Base-by-base conservation (phyloP, 148 eudicot genomes). In the Rheum nobile region DNA sequence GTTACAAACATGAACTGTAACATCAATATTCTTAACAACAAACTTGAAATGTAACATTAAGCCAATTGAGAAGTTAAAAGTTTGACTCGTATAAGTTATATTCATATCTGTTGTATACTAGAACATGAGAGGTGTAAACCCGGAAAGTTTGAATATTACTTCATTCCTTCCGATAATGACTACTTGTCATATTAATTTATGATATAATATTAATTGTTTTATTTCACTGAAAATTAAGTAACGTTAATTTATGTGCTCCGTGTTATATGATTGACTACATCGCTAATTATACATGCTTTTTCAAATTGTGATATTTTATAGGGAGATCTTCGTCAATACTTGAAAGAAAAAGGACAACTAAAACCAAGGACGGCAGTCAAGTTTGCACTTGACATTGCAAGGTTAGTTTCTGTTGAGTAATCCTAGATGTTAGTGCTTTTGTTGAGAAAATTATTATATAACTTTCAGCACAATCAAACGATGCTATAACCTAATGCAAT, bases 331-430 rank as follows among this genome's bases (percentile, higher is more conserved):
- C 73, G 82, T 73, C 86, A 76, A 78, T 88, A 78, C 77, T 68
- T 95, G 80, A 76, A 84, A 73, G 76, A n/a, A 72, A 92, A 77
- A 81, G 94, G 92, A 69, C 79, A 90, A 19, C 85, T 91, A 69
- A 84, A 82, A 82, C 88, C 89, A 59, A 81, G 82, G 71, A 85
- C 82, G 77, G 99, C 99, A 77, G 80, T 90, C 74, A 86, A 84
- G 84, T 87, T 84, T 81, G 97, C 96, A 34, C 85, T 92, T 77
- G 97, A 95, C 79, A 88, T 95, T 77, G 96, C 97, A 50, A 90
- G 99, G 99, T 95, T 35, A 24, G 67, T n/a, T 67, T 67, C 39
- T 67, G 8, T 67, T 31, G 42, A 13, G 22, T 19, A 24, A 37
- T 32, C 32, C 29, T 16, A 32, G 38, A 32, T 31, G 22, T 17